Conservation (phyloP, 73 alveolate genomes). For the Paramecium primaurelia region DNA sequence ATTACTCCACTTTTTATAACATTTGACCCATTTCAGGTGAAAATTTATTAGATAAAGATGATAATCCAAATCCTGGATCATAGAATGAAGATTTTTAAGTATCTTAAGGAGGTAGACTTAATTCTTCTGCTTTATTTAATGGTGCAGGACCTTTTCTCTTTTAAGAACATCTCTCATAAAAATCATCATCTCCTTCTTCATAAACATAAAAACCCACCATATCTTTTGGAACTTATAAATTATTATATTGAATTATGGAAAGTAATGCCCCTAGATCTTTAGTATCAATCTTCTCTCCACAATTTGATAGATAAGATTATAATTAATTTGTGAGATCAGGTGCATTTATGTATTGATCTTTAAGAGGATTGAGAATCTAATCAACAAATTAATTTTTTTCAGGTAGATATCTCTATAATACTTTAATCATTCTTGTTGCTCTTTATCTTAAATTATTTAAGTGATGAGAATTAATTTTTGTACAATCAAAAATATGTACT, state of each 20-base stretch:
- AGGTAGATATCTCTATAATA: constrained; percentile 42
- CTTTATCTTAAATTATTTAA: constrained; percentile 38
- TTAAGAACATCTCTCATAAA: constrained; percentile 52
- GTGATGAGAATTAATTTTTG: constrained; percentile 44
- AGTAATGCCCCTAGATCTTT: constrained; percentile 55
- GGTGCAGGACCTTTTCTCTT: constrained; percentile 56
- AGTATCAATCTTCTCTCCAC: constrained; percentile 54
- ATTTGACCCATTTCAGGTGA: constrained; percentile 20
- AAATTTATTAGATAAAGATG: constrained; percentile 8
- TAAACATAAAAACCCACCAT: not conserved
- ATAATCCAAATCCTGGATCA: constrained; percentile 46
- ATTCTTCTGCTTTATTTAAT: not conserved
- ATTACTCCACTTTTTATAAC: constrained; percentile 41
- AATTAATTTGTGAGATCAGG: constrained; percentile 29
- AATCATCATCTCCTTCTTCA: constrained; percentile 56
- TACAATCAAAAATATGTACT: constrained; percentile 42
- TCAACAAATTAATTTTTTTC: constrained; percentile 16
- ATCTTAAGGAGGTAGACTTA: not conserved
- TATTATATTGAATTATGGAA: constrained; percentile 42
- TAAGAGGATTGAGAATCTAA: not conserved
- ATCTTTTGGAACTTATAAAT: not conserved
- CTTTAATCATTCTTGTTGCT: constrained; percentile 49
- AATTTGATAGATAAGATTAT: not conserved
- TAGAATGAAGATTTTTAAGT: not conserved
- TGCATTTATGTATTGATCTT: not conserved